phyloP scores from a whole-genome alignment of 73 alveolate species.

The Symbiodinium natans region DNA sequence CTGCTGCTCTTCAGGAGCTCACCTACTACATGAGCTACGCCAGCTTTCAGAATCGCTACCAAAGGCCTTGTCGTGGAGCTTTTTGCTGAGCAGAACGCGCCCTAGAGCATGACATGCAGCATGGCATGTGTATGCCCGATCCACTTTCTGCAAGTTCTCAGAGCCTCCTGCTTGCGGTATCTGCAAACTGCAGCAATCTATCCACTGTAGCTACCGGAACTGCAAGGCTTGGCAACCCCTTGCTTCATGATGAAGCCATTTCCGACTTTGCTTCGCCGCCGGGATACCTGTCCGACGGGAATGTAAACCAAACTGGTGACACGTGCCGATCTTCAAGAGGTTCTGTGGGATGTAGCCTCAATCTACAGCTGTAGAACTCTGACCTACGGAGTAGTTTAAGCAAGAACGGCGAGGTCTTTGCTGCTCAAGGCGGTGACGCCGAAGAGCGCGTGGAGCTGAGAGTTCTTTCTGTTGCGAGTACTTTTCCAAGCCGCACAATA shows the following conservation, averaged over 20 bases:
- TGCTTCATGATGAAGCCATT: not conserved
- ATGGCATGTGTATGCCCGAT: too few relatives aligned
- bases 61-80: constrained; percentile 20
- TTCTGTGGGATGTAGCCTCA: too few relatives aligned
- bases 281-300: not conserved
- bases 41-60: constrained; percentile 18
- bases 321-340: too few relatives aligned
- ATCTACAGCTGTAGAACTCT: too few relatives aligned
- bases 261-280: not conserved
- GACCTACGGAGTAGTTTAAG: too few relatives aligned
- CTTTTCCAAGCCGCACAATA: too few relatives aligned
- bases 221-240: not conserved
- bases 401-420: constrained; percentile 46
- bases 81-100: not conserved
- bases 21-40: constrained; percentile 90
- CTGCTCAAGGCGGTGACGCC: constrained; percentile 42
- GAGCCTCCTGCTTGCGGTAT: not conserved
- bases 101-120: not conserved
- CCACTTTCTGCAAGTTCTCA: too few relatives aligned
- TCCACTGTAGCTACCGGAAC: not conserved
- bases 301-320: too few relatives aligned
- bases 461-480: too few relatives aligned
- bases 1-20: constrained; percentile 43
- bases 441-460: constrained; percentile 4
- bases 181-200: not conserved